Conservation (phyloP, 176 grass and related monocot genomes). For the Oryza meridionalis region DNA sequence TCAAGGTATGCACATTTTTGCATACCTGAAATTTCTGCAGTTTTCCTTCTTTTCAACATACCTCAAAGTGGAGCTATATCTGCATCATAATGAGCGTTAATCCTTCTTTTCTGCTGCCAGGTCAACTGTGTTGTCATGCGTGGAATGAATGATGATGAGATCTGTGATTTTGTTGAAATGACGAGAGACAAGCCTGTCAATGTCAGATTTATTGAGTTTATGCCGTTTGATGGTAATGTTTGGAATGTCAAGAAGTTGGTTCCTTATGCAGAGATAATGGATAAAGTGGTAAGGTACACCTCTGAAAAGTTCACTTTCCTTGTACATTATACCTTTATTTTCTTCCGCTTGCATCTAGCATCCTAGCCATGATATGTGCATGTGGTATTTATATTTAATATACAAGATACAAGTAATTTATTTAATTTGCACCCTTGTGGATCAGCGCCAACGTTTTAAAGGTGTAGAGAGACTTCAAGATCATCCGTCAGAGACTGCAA, state of each 20-base stretch:
- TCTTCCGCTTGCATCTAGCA: slow-evolving; percentile 9
- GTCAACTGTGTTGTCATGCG: slow-evolving; percentile 95
- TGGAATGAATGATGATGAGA: slow-evolving; percentile 93
- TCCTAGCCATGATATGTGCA: not conserved
- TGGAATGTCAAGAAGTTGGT: slow-evolving; percentile 97
- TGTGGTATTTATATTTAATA: slow-evolving; percentile 20
- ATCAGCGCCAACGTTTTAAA: slow-evolving; percentile 67
- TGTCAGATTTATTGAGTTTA: slow-evolving; percentile 98
- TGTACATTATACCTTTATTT: not conserved
- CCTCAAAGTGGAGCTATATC: slow-evolving; percentile 16
- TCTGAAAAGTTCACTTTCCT: slow-evolving; percentile 37
- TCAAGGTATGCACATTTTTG: slow-evolving; percentile 60
- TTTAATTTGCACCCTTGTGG: slow-evolving; percentile 22
- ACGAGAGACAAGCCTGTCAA: slow-evolving; percentile 84
- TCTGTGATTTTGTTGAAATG: slow-evolving; percentile 88
- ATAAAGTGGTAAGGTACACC: slow-evolving; percentile 92
- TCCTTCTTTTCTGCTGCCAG: slow-evolving; percentile 47
- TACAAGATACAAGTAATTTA: slow-evolving; percentile 25
- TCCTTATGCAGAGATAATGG: slow-evolving; percentile 88
- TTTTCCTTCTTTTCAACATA: not conserved
- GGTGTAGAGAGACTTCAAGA: slow-evolving; percentile 84
- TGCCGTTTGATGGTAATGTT: slow-evolving; percentile 99
- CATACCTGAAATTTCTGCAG: not conserved
- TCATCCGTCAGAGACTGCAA: slow-evolving; percentile 89
- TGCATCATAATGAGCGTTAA: not conserved